A percentile compares a stretch with the other conserved stretches of the same genome.
phyloP scores from a whole-genome alignment of 1,284 basidiomycete genomes.

The Dichomitus squalens region DNA sequence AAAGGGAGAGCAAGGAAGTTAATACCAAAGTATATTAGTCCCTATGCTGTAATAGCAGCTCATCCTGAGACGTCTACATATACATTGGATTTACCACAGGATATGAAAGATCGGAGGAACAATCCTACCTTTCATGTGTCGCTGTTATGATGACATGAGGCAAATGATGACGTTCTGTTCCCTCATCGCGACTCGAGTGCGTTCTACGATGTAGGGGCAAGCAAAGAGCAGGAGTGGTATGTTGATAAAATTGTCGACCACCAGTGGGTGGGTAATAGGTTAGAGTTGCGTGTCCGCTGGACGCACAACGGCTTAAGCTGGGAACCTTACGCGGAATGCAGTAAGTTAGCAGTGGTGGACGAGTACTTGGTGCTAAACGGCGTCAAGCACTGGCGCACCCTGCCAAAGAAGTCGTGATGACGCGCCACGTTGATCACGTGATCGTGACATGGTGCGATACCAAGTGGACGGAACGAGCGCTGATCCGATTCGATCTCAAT shows the following conservation, averaged over 20 bases:
- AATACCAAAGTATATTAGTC: constrained; percentile 36
- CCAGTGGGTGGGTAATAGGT: constrained; percentile 12
- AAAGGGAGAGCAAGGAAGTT: constrained; percentile 36
- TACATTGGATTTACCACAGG: constrained; percentile 29
- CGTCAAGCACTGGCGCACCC: background rate
- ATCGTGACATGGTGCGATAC: no score
- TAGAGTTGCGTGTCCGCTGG: constrained; percentile 26
- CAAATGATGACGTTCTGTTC: constrained; percentile 28
- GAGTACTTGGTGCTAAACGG: constrained; percentile 24
- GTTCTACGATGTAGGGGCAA: constrained; percentile 29
- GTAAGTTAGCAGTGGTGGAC: constrained; percentile 25
- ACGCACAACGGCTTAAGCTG: constrained; percentile 8
- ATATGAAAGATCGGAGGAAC: constrained; percentile 25
- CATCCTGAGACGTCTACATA: constrained; percentile 24
- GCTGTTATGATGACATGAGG: constrained; percentile 24
- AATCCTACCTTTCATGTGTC: constrained; percentile 32
- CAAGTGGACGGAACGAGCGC: no score
- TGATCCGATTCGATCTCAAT: no score
- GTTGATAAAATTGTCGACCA: constrained; percentile 28
- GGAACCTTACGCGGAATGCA: constrained; percentile 17
- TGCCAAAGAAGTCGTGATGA: no score
- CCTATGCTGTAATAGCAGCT: constrained; percentile 28
- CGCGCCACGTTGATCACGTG: no score
- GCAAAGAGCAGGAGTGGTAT: constrained; percentile 24
- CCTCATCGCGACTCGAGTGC: constrained; percentile 20